These are phyloP conservation scores for Metschnikowia bowlesiae DNA, from an alignment of 805 yeast species.

Conservation along the genomic window DNA sequence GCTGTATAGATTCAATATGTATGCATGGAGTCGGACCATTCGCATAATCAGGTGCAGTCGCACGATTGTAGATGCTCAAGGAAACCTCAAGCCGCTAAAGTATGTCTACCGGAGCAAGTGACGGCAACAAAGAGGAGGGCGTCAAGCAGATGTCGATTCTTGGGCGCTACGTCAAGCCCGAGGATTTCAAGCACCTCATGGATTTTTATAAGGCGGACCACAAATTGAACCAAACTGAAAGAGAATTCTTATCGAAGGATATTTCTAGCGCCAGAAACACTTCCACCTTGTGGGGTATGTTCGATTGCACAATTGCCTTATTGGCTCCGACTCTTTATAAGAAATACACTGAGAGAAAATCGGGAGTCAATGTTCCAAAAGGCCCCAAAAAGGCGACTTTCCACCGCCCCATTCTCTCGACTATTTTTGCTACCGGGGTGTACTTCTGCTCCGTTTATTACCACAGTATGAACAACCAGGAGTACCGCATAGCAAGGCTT, in stretches of 20 bases:
- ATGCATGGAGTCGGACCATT: background rate
- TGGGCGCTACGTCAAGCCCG: constrained; percentile 24
- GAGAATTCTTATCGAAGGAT: constrained; percentile 37
- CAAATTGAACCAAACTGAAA: constrained; percentile 35
- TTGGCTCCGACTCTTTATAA: constrained; percentile 37
- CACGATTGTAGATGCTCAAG: background rate
- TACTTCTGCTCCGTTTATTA: constrained; percentile 11
- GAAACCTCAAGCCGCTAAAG: background rate
- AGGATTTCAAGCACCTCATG: constrained; percentile 36
- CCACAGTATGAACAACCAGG: constrained; percentile 11
- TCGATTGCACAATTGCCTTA: constrained; percentile 38
- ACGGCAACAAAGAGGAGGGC: background rate
- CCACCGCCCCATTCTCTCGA: constrained; percentile 31
- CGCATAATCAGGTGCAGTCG: background rate
- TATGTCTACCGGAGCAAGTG: background rate
- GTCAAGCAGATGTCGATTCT: constrained; percentile 8
- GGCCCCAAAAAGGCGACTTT: constrained; percentile 14
- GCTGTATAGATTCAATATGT: constrained; percentile 4
- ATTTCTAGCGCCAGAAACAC: constrained; percentile 32
- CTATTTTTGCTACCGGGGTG: constrained; percentile 32
- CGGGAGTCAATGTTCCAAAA: constrained; percentile 2
- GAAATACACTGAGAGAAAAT: constrained; percentile 4
- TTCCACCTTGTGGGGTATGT: constrained; percentile 37
- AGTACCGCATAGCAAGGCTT: constrained; percentile 29
- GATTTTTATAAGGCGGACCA: constrained; percentile 49